phyloP scores from a whole-genome alignment of 139 green algal genomes.

The Pleodorina starrii region DNA sequence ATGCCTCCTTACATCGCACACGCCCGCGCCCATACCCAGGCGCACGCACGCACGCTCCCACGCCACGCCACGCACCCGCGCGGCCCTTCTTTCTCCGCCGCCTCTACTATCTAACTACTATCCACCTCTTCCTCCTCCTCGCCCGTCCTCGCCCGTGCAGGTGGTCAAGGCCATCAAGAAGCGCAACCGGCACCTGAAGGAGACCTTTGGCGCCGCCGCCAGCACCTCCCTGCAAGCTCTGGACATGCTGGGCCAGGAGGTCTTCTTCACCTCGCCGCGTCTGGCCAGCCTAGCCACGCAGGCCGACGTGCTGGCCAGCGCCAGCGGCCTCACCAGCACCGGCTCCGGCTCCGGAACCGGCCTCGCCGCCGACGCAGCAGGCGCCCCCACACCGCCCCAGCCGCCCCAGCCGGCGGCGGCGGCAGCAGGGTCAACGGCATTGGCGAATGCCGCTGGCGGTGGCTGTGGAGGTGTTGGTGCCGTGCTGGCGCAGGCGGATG shows the following conservation, averaged over 20 bases:
- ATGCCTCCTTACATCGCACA: no score
- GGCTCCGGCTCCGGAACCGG: no score
- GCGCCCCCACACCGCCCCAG: no score
- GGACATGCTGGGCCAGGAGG: conserved; percentile 75
- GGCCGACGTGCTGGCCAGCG: conserved; percentile 71
- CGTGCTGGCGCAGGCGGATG: not conserved
- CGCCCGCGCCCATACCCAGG: no score
- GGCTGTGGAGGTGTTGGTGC: not conserved
- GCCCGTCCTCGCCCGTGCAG: not conserved
- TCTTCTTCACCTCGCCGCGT: conserved; percentile 84
- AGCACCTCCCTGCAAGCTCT: conserved; percentile 66
- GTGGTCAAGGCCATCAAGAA: conserved; percentile 86
- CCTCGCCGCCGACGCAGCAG: not conserved
- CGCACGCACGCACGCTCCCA: no score
- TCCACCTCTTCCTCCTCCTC: not conserved
- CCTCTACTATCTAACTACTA: no score
- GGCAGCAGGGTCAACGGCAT: no score
- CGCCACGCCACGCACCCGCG: no score
- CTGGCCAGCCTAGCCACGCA: conserved; percentile 80
- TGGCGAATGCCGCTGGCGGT: not conserved
- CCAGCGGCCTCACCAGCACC: conserved; percentile 1
- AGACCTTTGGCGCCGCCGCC: conserved; percentile 48
- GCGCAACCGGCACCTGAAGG: conserved; percentile 81
- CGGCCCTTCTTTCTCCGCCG: no score
- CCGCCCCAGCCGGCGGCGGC: not conserved